Percentiles rank a stretch among this genome's conserved stretches.
These are phyloP conservation scores for Cenococcum geophilum DNA, from an alignment of 495 filamentous ascomycete species.

Conservation along the genomic window DNA sequence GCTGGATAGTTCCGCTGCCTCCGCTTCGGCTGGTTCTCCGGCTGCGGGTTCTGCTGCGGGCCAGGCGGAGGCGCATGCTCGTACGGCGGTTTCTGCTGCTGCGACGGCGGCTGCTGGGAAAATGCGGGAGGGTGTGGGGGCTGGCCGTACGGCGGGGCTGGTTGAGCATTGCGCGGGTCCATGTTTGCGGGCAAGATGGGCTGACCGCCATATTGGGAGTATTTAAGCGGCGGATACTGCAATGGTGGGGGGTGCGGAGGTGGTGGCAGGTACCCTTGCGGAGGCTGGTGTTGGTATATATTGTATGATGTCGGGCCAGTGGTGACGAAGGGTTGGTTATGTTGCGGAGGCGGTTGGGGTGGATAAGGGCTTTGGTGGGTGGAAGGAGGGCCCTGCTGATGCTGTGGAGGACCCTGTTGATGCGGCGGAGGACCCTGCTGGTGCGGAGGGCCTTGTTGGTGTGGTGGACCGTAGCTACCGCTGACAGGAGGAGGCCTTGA, in stretches of 20 bases:
- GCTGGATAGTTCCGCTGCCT: background rate
- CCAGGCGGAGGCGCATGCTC: slow-evolving; percentile 2
- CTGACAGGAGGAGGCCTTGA: background rate
- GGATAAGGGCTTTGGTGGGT: slow-evolving; percentile 26
- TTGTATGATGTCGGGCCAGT: slow-evolving; percentile 10
- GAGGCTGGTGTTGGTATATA: slow-evolving; percentile 2
- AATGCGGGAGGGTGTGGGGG: slow-evolving; percentile 5
- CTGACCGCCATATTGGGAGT: slow-evolving; percentile 22
- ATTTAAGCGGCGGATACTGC: slow-evolving; percentile 24
- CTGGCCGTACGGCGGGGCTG: slow-evolving; percentile 8
- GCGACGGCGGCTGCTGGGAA: slow-evolving; percentile 6
- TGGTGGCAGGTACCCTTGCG: slow-evolving; percentile 3
- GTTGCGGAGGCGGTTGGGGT: slow-evolving; percentile 11
- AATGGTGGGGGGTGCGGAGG: slow-evolving; percentile 6
- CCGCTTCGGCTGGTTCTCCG: slow-evolving; percentile 1
- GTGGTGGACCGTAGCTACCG: background rate
- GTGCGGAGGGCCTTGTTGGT: background rate
- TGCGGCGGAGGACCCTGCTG: slow-evolving; percentile 5
- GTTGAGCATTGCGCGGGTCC: slow-evolving; percentile 15
- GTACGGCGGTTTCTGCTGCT: slow-evolving; percentile 1
- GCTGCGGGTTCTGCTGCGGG: background rate
- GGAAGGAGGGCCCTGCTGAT: slow-evolving; percentile 6
- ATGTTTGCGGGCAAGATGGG: slow-evolving; percentile 28
- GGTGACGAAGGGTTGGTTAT: background rate
- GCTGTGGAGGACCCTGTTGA: background rate